phyloP scores from a whole-genome alignment of 768 basidiomycete species.

The Melanogaster broomeanus region DNA sequence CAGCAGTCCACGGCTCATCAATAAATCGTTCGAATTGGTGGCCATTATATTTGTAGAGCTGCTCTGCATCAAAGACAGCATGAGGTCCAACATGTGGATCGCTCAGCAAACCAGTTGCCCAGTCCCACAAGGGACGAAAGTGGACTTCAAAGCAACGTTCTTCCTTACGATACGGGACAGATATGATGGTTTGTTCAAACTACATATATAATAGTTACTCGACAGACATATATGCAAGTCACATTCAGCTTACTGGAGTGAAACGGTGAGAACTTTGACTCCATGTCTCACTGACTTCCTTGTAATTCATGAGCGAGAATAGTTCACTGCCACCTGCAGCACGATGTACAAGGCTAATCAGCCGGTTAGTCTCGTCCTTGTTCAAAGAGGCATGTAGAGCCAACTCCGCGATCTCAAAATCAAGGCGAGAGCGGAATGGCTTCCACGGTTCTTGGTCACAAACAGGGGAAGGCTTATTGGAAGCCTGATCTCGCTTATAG shows the following conservation, averaged over 20 bases:
- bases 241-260: slow-evolving; percentile 8
- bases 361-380: slow-evolving; percentile 10
- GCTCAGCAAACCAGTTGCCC: slow-evolving; percentile 28
- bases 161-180: slow-evolving; percentile 17
- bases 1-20: slow-evolving; percentile 41
- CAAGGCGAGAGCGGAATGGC: slow-evolving; percentile 26
- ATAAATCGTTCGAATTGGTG: slow-evolving; percentile 27
- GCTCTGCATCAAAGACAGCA: slow-evolving; percentile 36
- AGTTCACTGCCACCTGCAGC: not conserved
- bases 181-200: slow-evolving; percentile 16
- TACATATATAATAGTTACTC: not conserved
- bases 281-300: slow-evolving; percentile 23
- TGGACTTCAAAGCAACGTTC: slow-evolving; percentile 19
- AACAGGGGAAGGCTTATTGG: not conserved
- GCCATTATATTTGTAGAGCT: slow-evolving; percentile 29
- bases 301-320: slow-evolving; percentile 19
- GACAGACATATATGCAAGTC: not conserved
- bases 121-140: slow-evolving; percentile 25
- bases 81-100: slow-evolving; percentile 23
- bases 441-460: slow-evolving; percentile 27
- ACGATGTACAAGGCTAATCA: slow-evolving; percentile 20
- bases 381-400: slow-evolving; percentile 22
- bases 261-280: slow-evolving; percentile 1
- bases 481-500: not conserved
- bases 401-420: slow-evolving; percentile 34